Base-by-base conservation (phyloP, 192 early-diverging fungal species). In the Backusella westeae region DNA sequence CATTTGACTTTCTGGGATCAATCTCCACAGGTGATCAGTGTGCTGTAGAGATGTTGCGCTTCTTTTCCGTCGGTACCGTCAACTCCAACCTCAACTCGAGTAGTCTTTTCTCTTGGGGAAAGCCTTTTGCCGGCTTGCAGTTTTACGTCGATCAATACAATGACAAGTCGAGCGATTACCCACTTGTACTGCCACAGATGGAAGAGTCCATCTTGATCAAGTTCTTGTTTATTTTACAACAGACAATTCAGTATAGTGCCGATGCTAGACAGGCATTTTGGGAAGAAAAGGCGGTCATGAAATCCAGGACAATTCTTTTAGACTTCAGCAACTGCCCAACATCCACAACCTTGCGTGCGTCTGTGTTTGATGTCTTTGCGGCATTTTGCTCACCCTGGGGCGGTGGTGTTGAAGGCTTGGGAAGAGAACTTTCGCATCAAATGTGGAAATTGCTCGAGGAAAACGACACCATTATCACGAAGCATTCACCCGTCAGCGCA, bases 391-490 rank as follows among this genome's bases (percentile, higher is more conserved):
- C 89, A 34, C 85, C 93, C 3, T 75, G 82, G 17, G 80, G 80
- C 21, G 83, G 77, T 12, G 83, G 80, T 41, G 77, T 67, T 41
- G 56, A 77, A 76, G 86, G 86, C 7, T 67, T 78, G 8, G 80
- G 82, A 17, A 71, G 80, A 76, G 89, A 91, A 17, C 91, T 93
- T 53, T 86, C 92, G n/a, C 85, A 74, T 35, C 87, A 93, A 71
- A 86, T 95, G 12, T 99, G 96, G 97, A 77, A 79, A 6, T 82
- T 92, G 21, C 73, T 99, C 59, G 97, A 99, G 75, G 84, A 94
- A 4, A 52, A 68, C 38, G 69, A 79, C 15, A 73, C 84, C 84
- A 69, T 92, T 91, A 81, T 87, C 85, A 71, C 82, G 90, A 35
- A 83, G 87, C n/a, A 41, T 7, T 29, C 9, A 89, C 83, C 38